phyloP scores from a whole-genome alignment of 768 basidiomycete genomes.

The Gymnopilus junonius region DNA sequence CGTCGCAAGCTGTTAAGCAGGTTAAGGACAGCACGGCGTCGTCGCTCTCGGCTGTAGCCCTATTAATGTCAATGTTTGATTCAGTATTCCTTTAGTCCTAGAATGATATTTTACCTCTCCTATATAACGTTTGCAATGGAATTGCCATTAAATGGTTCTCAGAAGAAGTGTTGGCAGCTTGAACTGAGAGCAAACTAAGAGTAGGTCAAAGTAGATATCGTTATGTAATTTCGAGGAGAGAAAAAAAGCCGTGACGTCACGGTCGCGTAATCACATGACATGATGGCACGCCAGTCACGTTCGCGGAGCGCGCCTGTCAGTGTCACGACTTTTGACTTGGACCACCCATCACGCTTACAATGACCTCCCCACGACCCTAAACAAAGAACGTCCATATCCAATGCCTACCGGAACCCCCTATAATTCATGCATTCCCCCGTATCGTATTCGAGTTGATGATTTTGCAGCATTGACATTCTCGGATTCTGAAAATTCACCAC shows the following conservation, averaged over 20 bases:
- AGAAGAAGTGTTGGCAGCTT: too few species aligned
- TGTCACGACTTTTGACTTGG: background rate
- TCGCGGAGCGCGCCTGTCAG: background rate
- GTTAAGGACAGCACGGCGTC: conserved; percentile 24
- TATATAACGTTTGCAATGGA: too few species aligned
- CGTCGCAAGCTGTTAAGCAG: background rate
- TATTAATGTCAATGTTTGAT: conserved; percentile 29
- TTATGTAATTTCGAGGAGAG: too few species aligned
- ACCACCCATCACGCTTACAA: background rate
- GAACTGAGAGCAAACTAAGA: too few species aligned
- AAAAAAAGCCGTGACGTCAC: background rate
- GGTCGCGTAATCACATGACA: background rate
- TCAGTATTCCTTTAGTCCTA: background rate
- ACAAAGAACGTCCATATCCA: background rate
- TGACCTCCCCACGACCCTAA: background rate
- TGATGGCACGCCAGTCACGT: background rate
- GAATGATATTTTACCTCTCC: background rate
- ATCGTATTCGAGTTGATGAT: conserved; percentile 85
- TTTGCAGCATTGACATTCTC: conserved; percentile 53
- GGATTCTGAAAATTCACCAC: conserved; percentile 34
- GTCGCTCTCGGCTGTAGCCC: conserved; percentile 35
- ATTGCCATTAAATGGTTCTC: too few species aligned
- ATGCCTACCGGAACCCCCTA: conserved; percentile 85
- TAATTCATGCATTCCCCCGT: conserved; percentile 77
- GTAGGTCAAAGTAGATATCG: too few species aligned